Base-by-base conservation (phyloP, 1,284 basidiomycete genomes). In the Xerocomus minutiporus region DNA sequence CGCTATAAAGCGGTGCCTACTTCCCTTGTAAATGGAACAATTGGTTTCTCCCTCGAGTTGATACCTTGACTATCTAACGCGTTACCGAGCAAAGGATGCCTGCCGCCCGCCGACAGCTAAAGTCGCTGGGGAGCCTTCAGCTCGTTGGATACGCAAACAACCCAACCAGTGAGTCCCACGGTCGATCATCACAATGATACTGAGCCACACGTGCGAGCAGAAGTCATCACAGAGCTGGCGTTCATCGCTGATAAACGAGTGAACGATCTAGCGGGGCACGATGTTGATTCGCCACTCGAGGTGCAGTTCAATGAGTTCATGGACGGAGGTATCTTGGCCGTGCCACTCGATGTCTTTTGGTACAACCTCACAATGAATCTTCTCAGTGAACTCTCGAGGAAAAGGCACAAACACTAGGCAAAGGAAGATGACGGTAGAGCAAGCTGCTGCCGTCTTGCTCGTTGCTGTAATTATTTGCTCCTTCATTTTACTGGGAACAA, bases 161-260 rank as follows among this genome's bases (percentile, higher is more conserved):
- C 50, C 64, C 66, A 32, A 49, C 48, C 35, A 66, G 63, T 68
- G 46, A 64, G 66, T 55, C 11, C 20, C 9, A 2, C 20, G 3
- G 17, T 48, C 26, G 29, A 39, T 36, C 26, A 1, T 11, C 28
- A 20, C 5, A 1, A 20, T n/a, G 39, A 46, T 13, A 31, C 20
- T 23, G 15, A 32, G n/a, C 13, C 5, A 42, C 5, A n/a, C 8
- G 2, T 46, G 31, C 46, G 59, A 51, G 26, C 46, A 64, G 66
- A 62, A 42, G 65, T 64, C 6, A 54, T 66, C 29, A 63, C 64
- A 9, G 63, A 64, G 34, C 62, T 64, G 9, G 63, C 63, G n/a
- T 64, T 65, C 35, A 59, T 65, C 29, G 38, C 62, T 15, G 64
- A 64, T 32, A 23, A 45, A 29, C 59, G 46, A 28, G 42, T 25